phyloP scores from a whole-genome alignment of 1,284 basidiomycete species.

The Taiwanofungus camphoratus region DNA sequence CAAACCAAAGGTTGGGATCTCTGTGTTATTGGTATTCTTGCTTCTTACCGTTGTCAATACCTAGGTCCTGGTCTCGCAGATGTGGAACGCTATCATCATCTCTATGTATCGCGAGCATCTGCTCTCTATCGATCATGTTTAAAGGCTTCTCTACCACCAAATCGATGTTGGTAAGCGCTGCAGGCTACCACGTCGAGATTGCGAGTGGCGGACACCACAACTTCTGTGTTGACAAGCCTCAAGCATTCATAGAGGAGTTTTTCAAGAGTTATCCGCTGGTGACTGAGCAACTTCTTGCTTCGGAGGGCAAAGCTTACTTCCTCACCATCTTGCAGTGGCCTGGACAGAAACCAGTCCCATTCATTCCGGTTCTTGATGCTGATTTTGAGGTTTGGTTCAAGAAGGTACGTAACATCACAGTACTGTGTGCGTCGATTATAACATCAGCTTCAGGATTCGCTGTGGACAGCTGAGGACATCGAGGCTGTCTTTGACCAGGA shows the following conservation, averaged over 20 bases:
- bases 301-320: constrained; percentile 95
- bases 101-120: constrained; percentile 99
- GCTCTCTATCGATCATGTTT: constrained; percentile 93
- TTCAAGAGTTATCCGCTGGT: constrained; percentile 83
- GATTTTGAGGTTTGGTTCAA: constrained; percentile 98
- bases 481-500: constrained; percentile 98
- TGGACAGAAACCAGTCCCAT: constrained; percentile 97
- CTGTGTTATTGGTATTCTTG: not conserved
- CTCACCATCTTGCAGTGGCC: constrained; percentile 91
- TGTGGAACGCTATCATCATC: constrained; percentile 98
- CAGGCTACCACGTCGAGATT: constrained; percentile 94
- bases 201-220: constrained; percentile 98
- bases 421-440: too few species aligned
- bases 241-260: constrained; percentile 76
- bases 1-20: constrained; percentile 83
- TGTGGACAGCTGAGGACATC: constrained; percentile 98
- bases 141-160: constrained; percentile 91
- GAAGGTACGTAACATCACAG: constrained; percentile 82
- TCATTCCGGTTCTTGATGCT: constrained; percentile 93
- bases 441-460: constrained; percentile 67
- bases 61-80: constrained; percentile 91
- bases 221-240: constrained; percentile 78
- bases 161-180: constrained; percentile 88
- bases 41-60: not conserved
- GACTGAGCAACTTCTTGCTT: constrained; percentile 82